Evolutionary conservation across 805 yeast species (phyloP), one percentile per base, ranked within the genome.

Genomic region (Millerago galiae): DNA sequence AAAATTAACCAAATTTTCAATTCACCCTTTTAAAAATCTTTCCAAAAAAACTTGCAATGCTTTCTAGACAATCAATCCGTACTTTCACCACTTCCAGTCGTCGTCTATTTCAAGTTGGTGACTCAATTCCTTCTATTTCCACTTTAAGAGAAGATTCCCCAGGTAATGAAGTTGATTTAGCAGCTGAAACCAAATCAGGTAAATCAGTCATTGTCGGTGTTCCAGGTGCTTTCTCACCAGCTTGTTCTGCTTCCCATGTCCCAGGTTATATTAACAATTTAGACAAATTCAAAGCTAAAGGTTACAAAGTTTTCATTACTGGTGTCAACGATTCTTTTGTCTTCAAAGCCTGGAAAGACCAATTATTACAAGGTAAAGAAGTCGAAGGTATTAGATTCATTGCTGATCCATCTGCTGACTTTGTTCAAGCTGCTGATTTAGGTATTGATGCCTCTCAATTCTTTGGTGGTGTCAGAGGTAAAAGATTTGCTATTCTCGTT

Each of bases 281-380:
- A 45, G 58, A 69, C 7, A 68, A 72, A 28, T 75, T 88, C 56
- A 67, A 73, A 47, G 70, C 68, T 25, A 81, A 83, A 63, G 95
- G 95, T n/a, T 71, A 76, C 63, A 64, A 76, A 36, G 62, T 88
- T 40, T 78, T 71, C 54, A 77, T 89, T 34, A 76, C 89, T 29
- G 72, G 93, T 15, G 95, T 86, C 38, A 89, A 89, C 62, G 96
- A 89, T 59, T 75, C 93, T 3, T 89, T 89, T 61, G 96, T 88
- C 38, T 77, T 81, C 56, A 74, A 77, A 53, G 90, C 93, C 0
- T 89, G 95, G 95, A 77, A 75, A 35, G 74, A 79, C 43, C 55
- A 66, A 16, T 55, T 74, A 18, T 24, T 49, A 27, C 41, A 45
- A 40, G 42, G 36, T 13, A 49, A 45, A 35, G 18, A 42, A 3